Evolutionary conservation across 139 green algal genomes (phyloP).

Genomic region (Micractinium sp.): DNA sequence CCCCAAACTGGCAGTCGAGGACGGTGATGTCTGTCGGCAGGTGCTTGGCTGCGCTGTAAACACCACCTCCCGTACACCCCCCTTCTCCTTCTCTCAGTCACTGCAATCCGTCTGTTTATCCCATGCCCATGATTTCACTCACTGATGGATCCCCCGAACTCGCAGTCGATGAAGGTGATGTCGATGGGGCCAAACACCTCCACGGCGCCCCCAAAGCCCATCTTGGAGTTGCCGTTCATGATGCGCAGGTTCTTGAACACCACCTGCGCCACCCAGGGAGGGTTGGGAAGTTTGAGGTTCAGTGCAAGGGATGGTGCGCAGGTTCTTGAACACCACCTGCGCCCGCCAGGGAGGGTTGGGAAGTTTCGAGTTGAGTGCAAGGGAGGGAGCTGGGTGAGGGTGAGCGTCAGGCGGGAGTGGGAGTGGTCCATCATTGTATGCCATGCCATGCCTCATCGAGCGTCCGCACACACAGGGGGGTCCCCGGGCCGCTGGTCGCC

Average conservation of each 20-base stretch:
- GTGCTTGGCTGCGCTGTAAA: too few species aligned
- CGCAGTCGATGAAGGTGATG: slow-evolving; percentile 42
- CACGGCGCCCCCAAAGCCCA: slow-evolving; percentile 13
- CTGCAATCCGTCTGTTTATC: neutral
- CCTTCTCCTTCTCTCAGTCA: neutral
- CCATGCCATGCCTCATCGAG: too few species aligned
- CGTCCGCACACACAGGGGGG: too few species aligned
- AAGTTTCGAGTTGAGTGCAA: neutral
- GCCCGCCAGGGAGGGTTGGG: neutral
- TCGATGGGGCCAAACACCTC: slow-evolving; percentile 26
- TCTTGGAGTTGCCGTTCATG: slow-evolving; percentile 32
- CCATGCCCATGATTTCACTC: neutral
- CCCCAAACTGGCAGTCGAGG: neutral
- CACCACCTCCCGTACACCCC: too few species aligned
- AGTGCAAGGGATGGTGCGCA: neutral
- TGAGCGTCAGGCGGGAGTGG: too few species aligned
- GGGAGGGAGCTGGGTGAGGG: neutral
- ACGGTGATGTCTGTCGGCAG: neutral
- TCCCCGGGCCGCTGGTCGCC: too few species aligned
- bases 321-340: slow-evolving; percentile 31
- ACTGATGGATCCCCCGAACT: slow-evolving; percentile 34
- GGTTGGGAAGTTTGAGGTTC: neutral
- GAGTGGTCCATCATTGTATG: too few species aligned
- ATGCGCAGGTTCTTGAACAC: slow-evolving; percentile 39
- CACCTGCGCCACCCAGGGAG: neutral